phyloP scores from a whole-genome alignment of 163 green algal species.

The Coccomyxa subellipsoidea region DNA sequence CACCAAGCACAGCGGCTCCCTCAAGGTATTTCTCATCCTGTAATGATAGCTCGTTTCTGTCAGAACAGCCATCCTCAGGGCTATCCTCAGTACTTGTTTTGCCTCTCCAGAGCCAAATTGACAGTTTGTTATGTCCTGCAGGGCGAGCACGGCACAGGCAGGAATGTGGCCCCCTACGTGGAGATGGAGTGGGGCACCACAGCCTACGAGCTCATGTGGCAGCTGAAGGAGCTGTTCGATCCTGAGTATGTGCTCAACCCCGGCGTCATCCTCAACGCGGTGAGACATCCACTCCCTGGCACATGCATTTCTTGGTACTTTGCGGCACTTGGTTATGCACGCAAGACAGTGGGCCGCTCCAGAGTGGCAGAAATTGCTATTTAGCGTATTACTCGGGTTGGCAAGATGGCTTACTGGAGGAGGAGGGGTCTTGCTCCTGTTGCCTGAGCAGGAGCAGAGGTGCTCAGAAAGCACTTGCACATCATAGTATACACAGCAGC shows the following conservation, averaged over 20 bases:
- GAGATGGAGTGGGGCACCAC: slow-evolving; percentile 96
- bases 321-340: too few species aligned
- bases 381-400: too few species aligned
- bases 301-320: too few species aligned
- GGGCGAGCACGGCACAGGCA: slow-evolving; percentile 91
- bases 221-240: slow-evolving; percentile 97
- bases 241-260: slow-evolving; percentile 90
- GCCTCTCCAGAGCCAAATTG: not conserved
- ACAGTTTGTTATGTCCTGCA: slow-evolving; percentile 15
- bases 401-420: not conserved
- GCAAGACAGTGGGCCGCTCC: too few species aligned
- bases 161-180: slow-evolving; percentile 94
- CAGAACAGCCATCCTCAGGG: too few species aligned
- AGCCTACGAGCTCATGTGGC: slow-evolving; percentile 95
- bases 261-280: slow-evolving; percentile 76
- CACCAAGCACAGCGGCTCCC: slow-evolving; percentile 85
- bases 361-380: too few species aligned
- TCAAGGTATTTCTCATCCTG: slow-evolving; percentile 74
- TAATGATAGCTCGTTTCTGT: too few species aligned
- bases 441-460: slow-evolving; percentile 55
- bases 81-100: too few species aligned
- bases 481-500: too few species aligned
- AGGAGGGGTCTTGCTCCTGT: not conserved
- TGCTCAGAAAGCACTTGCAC: slow-evolving; percentile 83
- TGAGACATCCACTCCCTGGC: not conserved